Conservation (phyloP, 2,329 filamentous ascomycete genomes). For the Pestalotiopsis sp. region DNA sequence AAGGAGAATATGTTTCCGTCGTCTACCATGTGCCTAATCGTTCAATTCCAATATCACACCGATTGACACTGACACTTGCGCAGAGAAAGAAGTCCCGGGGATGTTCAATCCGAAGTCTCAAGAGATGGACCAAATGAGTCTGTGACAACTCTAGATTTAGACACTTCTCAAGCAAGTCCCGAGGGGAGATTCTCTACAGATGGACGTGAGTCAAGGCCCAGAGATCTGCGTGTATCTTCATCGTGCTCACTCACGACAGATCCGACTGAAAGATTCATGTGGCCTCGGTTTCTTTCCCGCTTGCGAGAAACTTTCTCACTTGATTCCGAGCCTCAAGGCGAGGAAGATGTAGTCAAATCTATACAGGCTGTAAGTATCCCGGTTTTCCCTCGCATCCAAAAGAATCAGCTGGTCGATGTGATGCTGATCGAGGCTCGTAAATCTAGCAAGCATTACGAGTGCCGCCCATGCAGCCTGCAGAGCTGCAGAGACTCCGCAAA, state of each 20-base stretch:
- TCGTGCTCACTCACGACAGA: not conserved
- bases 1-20: not conserved
- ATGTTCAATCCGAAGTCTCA: not conserved
- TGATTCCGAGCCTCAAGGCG: constrained; percentile 18
- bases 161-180: not conserved
- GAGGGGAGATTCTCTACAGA: constrained; percentile 13
- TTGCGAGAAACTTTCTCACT: constrained; percentile 31
- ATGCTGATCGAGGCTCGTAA: not conserved
- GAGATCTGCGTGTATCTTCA: not conserved
- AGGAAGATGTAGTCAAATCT: constrained; percentile 21
- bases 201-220: not conserved
- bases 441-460: constrained; percentile 18
- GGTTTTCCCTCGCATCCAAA: not conserved
- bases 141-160: constrained; percentile 13
- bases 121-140: constrained; percentile 9
- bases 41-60: not conserved
- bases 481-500: constrained; percentile 22
- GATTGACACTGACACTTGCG: not conserved
- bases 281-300: constrained; percentile 29
- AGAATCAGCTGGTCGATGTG: not conserved
- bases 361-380: not conserved
- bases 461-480: constrained; percentile 16
- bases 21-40: too few species aligned
- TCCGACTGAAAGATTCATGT: constrained; percentile 25
- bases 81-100: constrained; percentile 8